Evolutionary conservation across 75 land plant species (phyloP), one percentile per base, ranked within the genome.

Genomic region (Pinus taeda): DNA sequence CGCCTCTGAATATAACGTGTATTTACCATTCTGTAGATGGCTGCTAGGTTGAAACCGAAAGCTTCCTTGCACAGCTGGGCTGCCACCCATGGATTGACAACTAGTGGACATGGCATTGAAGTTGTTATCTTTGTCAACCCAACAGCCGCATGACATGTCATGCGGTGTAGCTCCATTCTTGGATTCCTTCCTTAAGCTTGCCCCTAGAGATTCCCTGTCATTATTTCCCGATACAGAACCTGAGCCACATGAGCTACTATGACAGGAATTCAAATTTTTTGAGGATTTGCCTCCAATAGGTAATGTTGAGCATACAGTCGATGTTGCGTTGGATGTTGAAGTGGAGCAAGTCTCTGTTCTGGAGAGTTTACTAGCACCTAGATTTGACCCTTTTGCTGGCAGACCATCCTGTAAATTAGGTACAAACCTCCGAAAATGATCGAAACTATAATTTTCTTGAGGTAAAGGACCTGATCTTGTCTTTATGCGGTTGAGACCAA

Each of bases 401-500:
- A 69, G 22, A 21, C 72, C 72, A 69, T 69, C 72, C 72, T 69
- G 72, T 13, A 42, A 18, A 69, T 45, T 20, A 20, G 72, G 72
- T 39, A n/a, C 72, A 42, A 69, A 39, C 22, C 55, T 42, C 72
- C 72, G 39, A 12, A 69, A 42, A 20, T 69, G 72, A 13, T 69
- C 72, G n/a, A 69, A 42, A 69, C 42, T 69, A 20, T 69, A 85
- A 73, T 85, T 88, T 85, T 88, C 93, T 81, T 89, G 91, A 63
- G 89, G 91, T 80, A 96, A 75, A 17, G 98, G 99, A 66, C 99
- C 99, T 15, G 99, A 96, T 80, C 99, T 84, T 53, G 99, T 96
- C 88, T 96, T 96, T 57, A 96, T 96, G 77, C 93, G 85, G 60
- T 94, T 87, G 60, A 96, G 57, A 36, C 99, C 99, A 20, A 94